Conservation (phyloP, 2,329 filamentous ascomycete genomes). For the Colletotrichum sojae region DNA sequence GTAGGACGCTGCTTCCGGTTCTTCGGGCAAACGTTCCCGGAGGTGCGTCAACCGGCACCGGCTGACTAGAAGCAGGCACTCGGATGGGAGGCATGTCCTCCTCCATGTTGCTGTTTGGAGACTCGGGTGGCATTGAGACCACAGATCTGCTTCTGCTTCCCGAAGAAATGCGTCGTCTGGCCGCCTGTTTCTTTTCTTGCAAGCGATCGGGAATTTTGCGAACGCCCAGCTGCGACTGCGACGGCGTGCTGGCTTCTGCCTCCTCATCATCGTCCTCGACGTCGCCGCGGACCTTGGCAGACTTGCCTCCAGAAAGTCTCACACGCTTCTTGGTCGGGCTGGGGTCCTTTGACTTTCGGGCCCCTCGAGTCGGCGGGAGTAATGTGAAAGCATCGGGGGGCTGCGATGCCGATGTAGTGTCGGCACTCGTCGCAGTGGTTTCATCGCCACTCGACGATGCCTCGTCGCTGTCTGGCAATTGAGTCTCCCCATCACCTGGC, state of each 20-base stretch:
- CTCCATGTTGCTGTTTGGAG: constrained; percentile 32
- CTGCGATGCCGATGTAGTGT: constrained; percentile 8
- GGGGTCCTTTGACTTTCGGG: background rate
- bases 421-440: background rate
- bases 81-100: constrained; percentile 37
- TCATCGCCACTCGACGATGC: background rate
- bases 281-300: constrained; percentile 4
- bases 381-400: background rate
- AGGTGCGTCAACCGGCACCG: background rate
- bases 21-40: constrained; percentile 30
- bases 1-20: constrained; percentile 20
- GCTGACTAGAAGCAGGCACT: constrained; percentile 27
- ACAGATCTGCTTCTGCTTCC: constrained; percentile 15
- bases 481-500: background rate
- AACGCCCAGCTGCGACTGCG: constrained; percentile 18
- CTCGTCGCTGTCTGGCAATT: background rate
- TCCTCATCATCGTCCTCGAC: constrained; percentile 16
- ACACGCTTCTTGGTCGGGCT: constrained; percentile 35
- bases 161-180: constrained; percentile 21
- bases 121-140: constrained; percentile 24
- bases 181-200: constrained; percentile 27
- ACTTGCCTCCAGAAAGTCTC: constrained; percentile 26
- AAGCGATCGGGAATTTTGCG: constrained; percentile 33
- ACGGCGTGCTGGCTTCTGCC: background rate
- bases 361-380: too few species aligned